Percentiles rank a stretch among this genome's conserved stretches.
phyloP scores from a whole-genome alignment of 495 filamentous ascomycete species.

The Glarea lozoyensis region DNA sequence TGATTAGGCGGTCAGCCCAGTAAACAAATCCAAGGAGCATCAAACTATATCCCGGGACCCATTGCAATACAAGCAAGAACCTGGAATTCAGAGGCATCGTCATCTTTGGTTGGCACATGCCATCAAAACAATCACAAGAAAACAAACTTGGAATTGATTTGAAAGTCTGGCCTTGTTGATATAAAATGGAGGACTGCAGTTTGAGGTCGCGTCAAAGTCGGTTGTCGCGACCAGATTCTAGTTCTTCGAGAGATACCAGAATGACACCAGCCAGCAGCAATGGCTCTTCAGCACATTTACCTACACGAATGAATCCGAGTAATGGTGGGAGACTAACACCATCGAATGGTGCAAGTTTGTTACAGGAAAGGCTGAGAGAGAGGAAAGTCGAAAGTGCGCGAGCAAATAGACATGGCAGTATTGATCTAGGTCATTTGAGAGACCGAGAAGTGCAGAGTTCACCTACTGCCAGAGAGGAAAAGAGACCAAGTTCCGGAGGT shows the following conservation, averaged over 20 bases:
- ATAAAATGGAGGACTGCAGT: conserved; percentile 9
- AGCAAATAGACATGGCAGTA: conserved; percentile 18
- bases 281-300: conserved; percentile 9
- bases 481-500: conserved; percentile 21
- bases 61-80: no score
- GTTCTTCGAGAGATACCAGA: conserved; percentile 29
- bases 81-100: no score
- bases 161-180: no score
- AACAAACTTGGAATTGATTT: no score
- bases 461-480: conserved; percentile 16
- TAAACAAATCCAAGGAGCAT: no score
- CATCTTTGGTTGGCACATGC: no score
- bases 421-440: conserved; percentile 1
- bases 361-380: conserved; percentile 43
- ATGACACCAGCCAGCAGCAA: conserved; percentile 28
- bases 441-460: conserved; percentile 18
- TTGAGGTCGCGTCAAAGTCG: not conserved
- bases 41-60: no score
- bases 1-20: no score
- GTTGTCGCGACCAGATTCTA: conserved; percentile 28
- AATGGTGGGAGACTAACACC: not conserved
- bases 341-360: conserved; percentile 29
- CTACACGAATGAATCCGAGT: not conserved
- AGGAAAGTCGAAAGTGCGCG: conserved; percentile 37
- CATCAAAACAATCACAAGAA: no score